These are phyloP conservation scores for Starmerella kuoi DNA, from an alignment of 805 yeast genomes.

Conservation along the genomic window DNA sequence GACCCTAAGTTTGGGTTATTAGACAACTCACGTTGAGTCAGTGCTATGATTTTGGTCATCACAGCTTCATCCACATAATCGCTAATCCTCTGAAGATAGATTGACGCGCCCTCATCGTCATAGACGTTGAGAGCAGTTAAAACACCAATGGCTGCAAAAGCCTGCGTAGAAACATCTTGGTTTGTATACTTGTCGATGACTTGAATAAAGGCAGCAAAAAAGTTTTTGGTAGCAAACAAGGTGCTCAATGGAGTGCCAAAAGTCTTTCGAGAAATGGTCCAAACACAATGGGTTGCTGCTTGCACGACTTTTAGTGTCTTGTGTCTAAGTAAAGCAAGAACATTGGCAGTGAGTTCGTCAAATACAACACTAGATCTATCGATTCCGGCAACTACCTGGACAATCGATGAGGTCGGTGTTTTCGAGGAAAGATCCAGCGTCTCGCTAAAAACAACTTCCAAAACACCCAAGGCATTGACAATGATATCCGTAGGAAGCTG, in stretches of 20 bases:
- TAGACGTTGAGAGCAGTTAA: conserved; percentile 30
- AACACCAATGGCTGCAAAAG: conserved; percentile 30
- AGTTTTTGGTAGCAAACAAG: conserved; percentile 28
- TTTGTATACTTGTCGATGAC: conserved; percentile 25
- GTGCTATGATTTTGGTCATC: conserved; percentile 26
- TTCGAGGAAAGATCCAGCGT: conserved; percentile 9
- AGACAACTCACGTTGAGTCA: conserved; percentile 23
- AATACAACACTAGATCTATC: conserved; percentile 27
- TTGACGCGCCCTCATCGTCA: conserved; percentile 28
- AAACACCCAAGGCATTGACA: conserved; percentile 9
- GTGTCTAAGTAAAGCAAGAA: conserved; percentile 23
- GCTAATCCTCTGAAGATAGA: conserved; percentile 30
- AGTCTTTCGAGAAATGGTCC: conserved; percentile 25
- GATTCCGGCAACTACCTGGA: conserved; percentile 28
- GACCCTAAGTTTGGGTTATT: too few species aligned
- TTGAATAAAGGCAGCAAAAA: conserved; percentile 30
- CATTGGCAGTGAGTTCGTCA: conserved; percentile 24
- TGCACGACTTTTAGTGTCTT: conserved; percentile 11
- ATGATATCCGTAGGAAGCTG: conserved; percentile 8
- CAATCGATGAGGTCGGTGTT: conserved; percentile 1
- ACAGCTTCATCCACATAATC: conserved; percentile 31
- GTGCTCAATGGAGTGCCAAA: conserved; percentile 28
- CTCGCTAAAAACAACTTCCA: conserved; percentile 10
- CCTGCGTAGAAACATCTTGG: conserved; percentile 25
- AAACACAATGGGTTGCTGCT: conserved; percentile 17